phyloP scores from a whole-genome alignment of 768 basidiomycete species.

The Ephemerocybe angulata region DNA sequence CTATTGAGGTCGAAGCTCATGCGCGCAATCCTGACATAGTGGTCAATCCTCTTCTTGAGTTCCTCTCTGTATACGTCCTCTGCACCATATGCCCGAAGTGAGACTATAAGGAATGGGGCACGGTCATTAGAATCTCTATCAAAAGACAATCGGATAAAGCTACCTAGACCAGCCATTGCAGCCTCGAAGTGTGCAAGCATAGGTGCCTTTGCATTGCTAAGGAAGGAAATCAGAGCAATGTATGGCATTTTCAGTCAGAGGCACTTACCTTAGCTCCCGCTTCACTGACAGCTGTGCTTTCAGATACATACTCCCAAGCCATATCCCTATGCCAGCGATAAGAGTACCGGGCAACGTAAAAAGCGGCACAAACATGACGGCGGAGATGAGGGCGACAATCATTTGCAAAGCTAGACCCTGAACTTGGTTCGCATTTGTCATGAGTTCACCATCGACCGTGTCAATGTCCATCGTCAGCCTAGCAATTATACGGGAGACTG shows the following conservation, averaged over 20 bases:
- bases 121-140: not conserved
- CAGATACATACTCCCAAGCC: slow-evolving; percentile 42
- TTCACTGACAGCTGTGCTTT: slow-evolving; percentile 46
- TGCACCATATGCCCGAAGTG: slow-evolving; percentile 66
- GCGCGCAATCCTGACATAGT: slow-evolving; percentile 42
- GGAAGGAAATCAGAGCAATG: too few species aligned
- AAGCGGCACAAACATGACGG: slow-evolving; percentile 41
- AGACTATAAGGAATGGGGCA: slow-evolving; percentile 29
- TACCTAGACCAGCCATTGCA: slow-evolving; percentile 54
- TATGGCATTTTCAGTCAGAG: not conserved
- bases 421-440: slow-evolving; percentile 25
- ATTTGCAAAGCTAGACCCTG: slow-evolving; percentile 30
- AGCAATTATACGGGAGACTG: slow-evolving; percentile 53
- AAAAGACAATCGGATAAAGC: slow-evolving; percentile 6
- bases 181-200: slow-evolving; percentile 45
- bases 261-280: slow-evolving; percentile 40
- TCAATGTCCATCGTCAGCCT: slow-evolving; percentile 67
- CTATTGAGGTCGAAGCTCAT: slow-evolving; percentile 52
- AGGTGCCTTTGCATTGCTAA: slow-evolving; percentile 27
- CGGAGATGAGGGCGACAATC: slow-evolving; percentile 39
- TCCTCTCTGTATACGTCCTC: slow-evolving; percentile 47
- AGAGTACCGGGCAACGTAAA: slow-evolving; percentile 43
- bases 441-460: slow-evolving; percentile 45
- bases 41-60: slow-evolving; percentile 51
- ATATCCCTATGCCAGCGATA: slow-evolving; percentile 40